Evolutionary conservation across 116 monocot species (phyloP), one percentile per base, ranked within the genome.

Genomic region (Phalaenopsis hybrid): DNA sequence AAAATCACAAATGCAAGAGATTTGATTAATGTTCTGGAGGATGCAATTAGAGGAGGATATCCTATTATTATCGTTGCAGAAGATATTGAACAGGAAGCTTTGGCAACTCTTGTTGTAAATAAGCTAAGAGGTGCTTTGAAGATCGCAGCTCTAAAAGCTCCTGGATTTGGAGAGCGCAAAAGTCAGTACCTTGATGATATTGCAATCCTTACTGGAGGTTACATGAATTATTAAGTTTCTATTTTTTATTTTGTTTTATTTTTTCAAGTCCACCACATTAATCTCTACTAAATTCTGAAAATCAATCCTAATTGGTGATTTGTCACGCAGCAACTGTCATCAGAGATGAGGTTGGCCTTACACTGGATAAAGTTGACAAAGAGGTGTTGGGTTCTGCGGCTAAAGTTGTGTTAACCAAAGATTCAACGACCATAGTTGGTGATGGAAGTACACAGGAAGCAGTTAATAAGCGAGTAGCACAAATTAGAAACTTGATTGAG

Each of bases 141-240:
- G 82, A 93, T 98, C 81, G 97, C 97, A 76, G 97, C 97, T 21
- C 86, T 98, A 20, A 98, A 98, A 83, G 97, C 97, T 51, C 97
- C 97, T 87, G 97, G 93, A 57, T 98, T 98, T 84, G 97, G 97
- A 77, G 97, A 98, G 82, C 86, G 97, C 44, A 98, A 98, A 82
- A 98, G 95, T 78, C 95, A 98, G 63, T 98, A 95, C 83, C 92
- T 98, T 84, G 97, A 98, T 83, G 97, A 98, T 70, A 98, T 98
- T 85, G 93, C 97, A 6, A 98, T 95, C 41, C 86, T 98, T 37
- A 98, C 95, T 75, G 95, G 93, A 92, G 97, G 97, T 88, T 74
- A 25, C 12, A 8, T n/a, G 9, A 37, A 45, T 50, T 48, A 13
- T 31, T 63, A 21, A 18, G 48, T 13, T 57, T n/a, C 34, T 77